Conservation (phyloP, 2,329 filamentous ascomycete species). For the Penicillium sp. region DNA sequence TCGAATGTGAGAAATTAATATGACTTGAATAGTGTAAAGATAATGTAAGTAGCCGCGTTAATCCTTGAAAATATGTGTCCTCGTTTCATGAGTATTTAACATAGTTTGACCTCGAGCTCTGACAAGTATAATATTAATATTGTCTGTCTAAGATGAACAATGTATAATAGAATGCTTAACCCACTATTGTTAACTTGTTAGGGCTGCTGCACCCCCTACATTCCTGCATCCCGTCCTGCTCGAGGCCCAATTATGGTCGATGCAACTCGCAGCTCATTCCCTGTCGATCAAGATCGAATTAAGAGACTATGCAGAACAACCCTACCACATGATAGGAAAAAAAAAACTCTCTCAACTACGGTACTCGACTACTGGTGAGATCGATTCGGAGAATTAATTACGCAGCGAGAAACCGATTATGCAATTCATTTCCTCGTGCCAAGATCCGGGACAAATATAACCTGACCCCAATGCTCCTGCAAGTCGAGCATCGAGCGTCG, state of each 20-base stretch:
- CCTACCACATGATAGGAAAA: too few species aligned
- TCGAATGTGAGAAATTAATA: neutral
- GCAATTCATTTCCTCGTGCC: slow-evolving; percentile 34
- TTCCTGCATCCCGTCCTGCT: neutral
- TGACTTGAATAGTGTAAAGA: neutral
- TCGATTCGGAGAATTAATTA: neutral
- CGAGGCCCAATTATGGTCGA: slow-evolving; percentile 14
- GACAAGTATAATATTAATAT: neutral
- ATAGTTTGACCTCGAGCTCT: neutral
- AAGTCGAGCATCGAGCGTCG: slow-evolving; percentile 7
- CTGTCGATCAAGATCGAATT: slow-evolving; percentile 4
- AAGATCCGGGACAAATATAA: slow-evolving; percentile 16
- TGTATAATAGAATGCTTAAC: too few species aligned
- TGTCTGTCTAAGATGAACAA: neutral
- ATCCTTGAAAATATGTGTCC: neutral
- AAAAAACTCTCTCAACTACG: neutral
- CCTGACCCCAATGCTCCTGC: neutral
- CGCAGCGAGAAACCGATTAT: slow-evolving; percentile 5
- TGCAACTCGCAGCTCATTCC: slow-evolving; percentile 20
- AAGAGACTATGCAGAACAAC: neutral
- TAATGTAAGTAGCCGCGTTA: too few species aligned
- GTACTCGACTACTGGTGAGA: neutral
- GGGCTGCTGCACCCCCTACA: slow-evolving; percentile 1
- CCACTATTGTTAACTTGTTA: neutral
- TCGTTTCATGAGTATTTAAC: neutral